Percentiles rank a stretch among this genome's conserved stretches.
phyloP scores from a whole-genome alignment of 257 asterid species.

The Mitragyna speciosa region DNA sequence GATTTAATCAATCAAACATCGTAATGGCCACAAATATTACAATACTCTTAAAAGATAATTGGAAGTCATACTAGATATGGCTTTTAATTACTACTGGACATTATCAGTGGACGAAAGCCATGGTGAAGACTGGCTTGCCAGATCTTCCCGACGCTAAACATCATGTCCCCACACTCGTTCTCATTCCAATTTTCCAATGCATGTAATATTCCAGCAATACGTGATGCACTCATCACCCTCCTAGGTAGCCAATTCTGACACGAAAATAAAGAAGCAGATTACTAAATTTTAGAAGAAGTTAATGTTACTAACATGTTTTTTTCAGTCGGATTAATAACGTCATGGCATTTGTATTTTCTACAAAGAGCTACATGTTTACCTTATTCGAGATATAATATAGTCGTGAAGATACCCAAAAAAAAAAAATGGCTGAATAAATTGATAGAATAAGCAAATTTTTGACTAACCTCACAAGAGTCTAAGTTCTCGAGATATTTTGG shows the following conservation, averaged over 20 bases:
- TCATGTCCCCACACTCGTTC: slow-evolving; percentile 32
- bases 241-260: slow-evolving; percentile 44
- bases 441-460: background rate
- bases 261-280: background rate
- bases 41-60: too few species aligned
- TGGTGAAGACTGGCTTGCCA: slow-evolving; percentile 38
- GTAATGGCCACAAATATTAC: too few species aligned
- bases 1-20: too few species aligned
- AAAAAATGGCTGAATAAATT: background rate
- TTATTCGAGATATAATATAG: too few species aligned
- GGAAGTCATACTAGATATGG: background rate
- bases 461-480: slow-evolving; percentile 56
- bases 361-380: too few species aligned
- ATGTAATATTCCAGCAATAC: slow-evolving; percentile 40
- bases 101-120: slow-evolving; percentile 32
- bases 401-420: too few species aligned
- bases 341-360: background rate
- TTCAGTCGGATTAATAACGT: background rate
- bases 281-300: too few species aligned
- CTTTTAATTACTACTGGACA: background rate
- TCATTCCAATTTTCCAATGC: slow-evolving; percentile 33
- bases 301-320: too few species aligned
- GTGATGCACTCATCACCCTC: slow-evolving; percentile 42
- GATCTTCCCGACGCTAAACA: slow-evolving; percentile 25
- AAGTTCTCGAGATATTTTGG: slow-evolving; percentile 47